Base-by-base conservation (phyloP, 805 yeast species). In the Tetrapisispora nanseiensis region DNA sequence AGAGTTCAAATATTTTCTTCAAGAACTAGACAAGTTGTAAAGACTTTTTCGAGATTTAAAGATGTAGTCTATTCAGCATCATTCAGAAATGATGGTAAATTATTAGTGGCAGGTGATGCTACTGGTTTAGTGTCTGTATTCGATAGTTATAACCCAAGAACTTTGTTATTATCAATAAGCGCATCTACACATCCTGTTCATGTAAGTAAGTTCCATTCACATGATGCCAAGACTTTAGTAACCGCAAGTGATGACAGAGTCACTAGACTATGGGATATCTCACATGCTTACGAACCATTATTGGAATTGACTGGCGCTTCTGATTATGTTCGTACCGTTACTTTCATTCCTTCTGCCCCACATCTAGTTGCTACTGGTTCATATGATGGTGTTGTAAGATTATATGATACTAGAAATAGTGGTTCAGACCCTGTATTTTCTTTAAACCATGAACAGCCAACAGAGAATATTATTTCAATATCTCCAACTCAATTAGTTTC, bases 61-160 rank as follows among this genome's bases (percentile, higher is more conserved):
- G 97, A 90, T 55, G 80, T 89, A 0, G 98, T 87, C 0, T 86
- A 85, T 58, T 76, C 86, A 26, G 97, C 95, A 36, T 95, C 87
- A 60, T 90, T 80, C 62, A 74, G 97, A 55, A 74, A 74, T 43
- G 98, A 92, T 59, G 98, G 98, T 42, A 42, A 86, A 58, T 72
- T 92, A 36, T 62, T 92, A 23, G 94, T 83, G 18, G 97, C 97
- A 4, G 94, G 95, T 54, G 98, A 92, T 66, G 95, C 95, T 12
- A 78, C 92, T 3, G 98, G 98, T 16, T 61, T 86, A 43, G 95
- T 92, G 12, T 94, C 94, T 48, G 80, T 89, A 9, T 90, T 84
- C 57, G 97, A 92, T 61, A 79, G 95, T 26, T 69, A 74, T 43
- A 81, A 77, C 50, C 87, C 95, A 33, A 71, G 95, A 51, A 78